phyloP scores from a whole-genome alignment of 2,329 filamentous ascomycete genomes.

The Alternaria triticimaculans region DNA sequence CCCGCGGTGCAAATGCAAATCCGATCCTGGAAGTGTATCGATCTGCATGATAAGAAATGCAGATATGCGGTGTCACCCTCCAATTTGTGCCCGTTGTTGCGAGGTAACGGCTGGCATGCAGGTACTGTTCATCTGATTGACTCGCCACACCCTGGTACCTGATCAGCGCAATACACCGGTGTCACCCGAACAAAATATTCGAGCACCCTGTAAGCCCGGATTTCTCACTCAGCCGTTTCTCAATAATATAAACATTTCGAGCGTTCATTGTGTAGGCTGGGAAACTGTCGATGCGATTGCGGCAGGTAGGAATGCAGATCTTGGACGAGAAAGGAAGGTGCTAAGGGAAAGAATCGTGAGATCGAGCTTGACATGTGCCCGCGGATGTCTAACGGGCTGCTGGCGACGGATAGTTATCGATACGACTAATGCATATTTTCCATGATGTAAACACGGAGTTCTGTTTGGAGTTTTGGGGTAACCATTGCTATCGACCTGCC shows the following conservation, averaged over 20 bases:
- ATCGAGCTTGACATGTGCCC: slow-evolving; percentile 7
- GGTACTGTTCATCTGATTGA: background rate
- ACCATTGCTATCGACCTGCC: slow-evolving; percentile 20
- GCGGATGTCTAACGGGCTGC: slow-evolving; percentile 13
- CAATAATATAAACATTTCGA: background rate
- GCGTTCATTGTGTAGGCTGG: background rate
- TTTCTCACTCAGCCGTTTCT: background rate
- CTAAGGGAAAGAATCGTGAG: background rate
- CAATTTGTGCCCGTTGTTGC: background rate
- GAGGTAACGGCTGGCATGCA: slow-evolving; percentile 2
- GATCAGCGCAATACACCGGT: background rate
- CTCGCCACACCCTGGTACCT: background rate
- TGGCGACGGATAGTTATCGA: slow-evolving; percentile 25
- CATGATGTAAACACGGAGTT: slow-evolving; percentile 25
- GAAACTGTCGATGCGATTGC: background rate
- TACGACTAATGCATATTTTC: slow-evolving; percentile 14
- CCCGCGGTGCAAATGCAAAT: slow-evolving; percentile 19
- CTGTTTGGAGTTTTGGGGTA: slow-evolving; percentile 1
- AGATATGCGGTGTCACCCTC: background rate
- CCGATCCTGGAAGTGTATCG: slow-evolving; percentile 12
- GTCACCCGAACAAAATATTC: background rate
- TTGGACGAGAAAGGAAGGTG: slow-evolving; percentile 29
- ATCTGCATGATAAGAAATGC: slow-evolving; percentile 25
- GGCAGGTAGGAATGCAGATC: slow-evolving; percentile 12
- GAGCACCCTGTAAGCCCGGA: background rate